A percentile compares a stretch with the other conserved stretches of the same genome.
Evolutionary conservation across 2,329 filamentous ascomycete genomes (phyloP).

Genomic region (Colletotrichum cereale): DNA sequence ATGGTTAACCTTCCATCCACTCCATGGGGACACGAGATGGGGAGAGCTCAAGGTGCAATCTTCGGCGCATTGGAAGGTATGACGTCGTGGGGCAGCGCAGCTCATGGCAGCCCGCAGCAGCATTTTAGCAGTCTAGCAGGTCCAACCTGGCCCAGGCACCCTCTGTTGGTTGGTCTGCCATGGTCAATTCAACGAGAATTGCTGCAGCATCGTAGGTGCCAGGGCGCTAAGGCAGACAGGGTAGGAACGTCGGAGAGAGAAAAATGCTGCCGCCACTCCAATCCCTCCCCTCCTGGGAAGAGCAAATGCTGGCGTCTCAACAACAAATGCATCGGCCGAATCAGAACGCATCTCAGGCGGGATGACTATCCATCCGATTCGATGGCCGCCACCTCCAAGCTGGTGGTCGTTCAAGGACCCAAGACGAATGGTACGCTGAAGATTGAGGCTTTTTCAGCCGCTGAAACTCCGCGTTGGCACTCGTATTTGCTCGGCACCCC

Average conservation of each 20-base stretch:
- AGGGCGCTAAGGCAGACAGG: conserved; percentile 20
- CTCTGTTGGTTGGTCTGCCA: conserved; percentile 14
- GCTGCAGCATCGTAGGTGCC: conserved; percentile 17
- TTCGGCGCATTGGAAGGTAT: conserved; percentile 27
- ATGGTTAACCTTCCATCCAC: conserved; percentile 21
- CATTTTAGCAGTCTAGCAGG: background rate
- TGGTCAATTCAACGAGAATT: conserved; percentile 42
- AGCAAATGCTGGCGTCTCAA: conserved; percentile 23
- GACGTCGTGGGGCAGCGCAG: conserved; percentile 39
- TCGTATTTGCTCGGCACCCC: conserved; percentile 22
- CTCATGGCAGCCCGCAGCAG: conserved; percentile 5
- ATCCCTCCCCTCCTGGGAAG: conserved; percentile 8
- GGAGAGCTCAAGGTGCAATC: conserved; percentile 29
- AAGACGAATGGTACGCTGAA: conserved; percentile 29
- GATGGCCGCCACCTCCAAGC: conserved; percentile 22
- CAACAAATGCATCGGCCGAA: conserved; percentile 25
- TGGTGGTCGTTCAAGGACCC: conserved; percentile 11
- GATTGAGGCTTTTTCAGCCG: conserved; percentile 27
- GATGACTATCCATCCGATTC: background rate
- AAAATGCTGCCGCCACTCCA: conserved; percentile 26
- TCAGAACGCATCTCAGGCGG: conserved; percentile 12
- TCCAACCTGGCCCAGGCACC: background rate
- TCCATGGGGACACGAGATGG: conserved; percentile 7
- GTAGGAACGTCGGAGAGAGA: conserved; percentile 20
- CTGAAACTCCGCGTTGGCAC: conserved; percentile 5